Evolutionary conservation across 129 eudicot species (phyloP), one percentile per base, ranked within the genome.

Genomic region (Silybum marianum): DNA sequence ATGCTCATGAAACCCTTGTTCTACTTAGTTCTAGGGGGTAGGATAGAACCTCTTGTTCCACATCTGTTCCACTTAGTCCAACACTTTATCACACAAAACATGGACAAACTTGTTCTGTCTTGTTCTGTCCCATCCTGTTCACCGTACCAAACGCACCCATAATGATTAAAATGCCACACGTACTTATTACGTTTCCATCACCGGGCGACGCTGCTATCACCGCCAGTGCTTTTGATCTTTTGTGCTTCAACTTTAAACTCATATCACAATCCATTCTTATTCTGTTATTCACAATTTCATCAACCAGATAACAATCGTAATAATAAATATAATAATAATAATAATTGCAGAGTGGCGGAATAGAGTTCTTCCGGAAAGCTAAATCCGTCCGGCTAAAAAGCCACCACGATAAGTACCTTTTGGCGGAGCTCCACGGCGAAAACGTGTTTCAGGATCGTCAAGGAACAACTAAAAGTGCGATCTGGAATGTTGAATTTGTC

Each of bases 281-380:
- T 26, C 2, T n/a, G n/a, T 28, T 28, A 28, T 46, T 46, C 14
- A 3, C 13, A 18, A 13, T 46, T 46, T 46, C 58, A 46, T 13
- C 6, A 46, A 46, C 12, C 14, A 42, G 14, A 42, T 42, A 14
- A 48, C 18, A 48, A 48, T 13, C 60, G 9, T 38, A 7, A 14
- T 8, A 6, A 62, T 3, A 60, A 7, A n/a, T n/a, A n/a, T n/a
- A n/a, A n/a, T n/a, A n/a, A n/a, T n/a, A 6, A 62, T 3, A 60
- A 7, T 19, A 38, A 7, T 77, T 83, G 60, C 85, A 85, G 91
- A 82, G 80, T 46, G 48, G 86, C 9, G 85, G 85, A 40, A 91
- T 91, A 93, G 96, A 91, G 39, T 79, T 89, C 5, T 91, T 91
- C 79, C 51, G 66, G 0, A 84, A 85, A 2, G 93, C 91, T 2